Percentiles rank a stretch among this genome's conserved stretches.
Evolutionary conservation across 2,329 filamentous ascomycete species (phyloP).

Genomic region (Cordyceps tenuipes): DNA sequence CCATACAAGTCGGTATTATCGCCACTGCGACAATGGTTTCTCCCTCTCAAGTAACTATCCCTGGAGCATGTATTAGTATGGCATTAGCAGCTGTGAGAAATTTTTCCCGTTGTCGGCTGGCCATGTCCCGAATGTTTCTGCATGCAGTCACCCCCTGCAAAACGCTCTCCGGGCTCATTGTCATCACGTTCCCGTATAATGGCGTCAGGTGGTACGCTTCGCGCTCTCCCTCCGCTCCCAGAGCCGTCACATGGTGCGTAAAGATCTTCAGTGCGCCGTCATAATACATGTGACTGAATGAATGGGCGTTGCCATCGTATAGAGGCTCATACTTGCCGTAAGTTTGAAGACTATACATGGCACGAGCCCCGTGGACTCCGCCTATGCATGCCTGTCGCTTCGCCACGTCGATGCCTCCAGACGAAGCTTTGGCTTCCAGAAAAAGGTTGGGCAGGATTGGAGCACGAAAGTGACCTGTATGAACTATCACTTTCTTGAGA

Average conservation of each 20-base stretch:
- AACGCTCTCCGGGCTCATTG: conserved; percentile 21
- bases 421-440: conserved; percentile 29
- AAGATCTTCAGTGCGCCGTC: conserved; percentile 25
- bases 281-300: conserved; percentile 30
- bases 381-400: conserved; percentile 28
- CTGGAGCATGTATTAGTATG: background rate
- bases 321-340: conserved; percentile 22
- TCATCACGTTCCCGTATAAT: conserved; percentile 19
- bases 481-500: background rate
- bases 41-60: no score
- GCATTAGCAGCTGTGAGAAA: conserved; percentile 26
- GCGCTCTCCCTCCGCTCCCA: conserved; percentile 20
- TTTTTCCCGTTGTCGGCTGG: conserved; percentile 26
- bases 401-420: conserved; percentile 20
- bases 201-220: conserved; percentile 33
- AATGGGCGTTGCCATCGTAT: conserved; percentile 32
- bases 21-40: no score
- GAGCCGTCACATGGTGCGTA: conserved; percentile 25
- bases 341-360: conserved; percentile 29
- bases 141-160: conserved; percentile 28
- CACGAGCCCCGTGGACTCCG: conserved; percentile 28
- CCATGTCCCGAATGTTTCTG: conserved; percentile 30
- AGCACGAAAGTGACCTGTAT: background rate
- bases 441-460: conserved; percentile 34
- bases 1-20: no score